Conservation (phyloP, 768 basidiomycete species). For the Lactarius akahatsu region DNA sequence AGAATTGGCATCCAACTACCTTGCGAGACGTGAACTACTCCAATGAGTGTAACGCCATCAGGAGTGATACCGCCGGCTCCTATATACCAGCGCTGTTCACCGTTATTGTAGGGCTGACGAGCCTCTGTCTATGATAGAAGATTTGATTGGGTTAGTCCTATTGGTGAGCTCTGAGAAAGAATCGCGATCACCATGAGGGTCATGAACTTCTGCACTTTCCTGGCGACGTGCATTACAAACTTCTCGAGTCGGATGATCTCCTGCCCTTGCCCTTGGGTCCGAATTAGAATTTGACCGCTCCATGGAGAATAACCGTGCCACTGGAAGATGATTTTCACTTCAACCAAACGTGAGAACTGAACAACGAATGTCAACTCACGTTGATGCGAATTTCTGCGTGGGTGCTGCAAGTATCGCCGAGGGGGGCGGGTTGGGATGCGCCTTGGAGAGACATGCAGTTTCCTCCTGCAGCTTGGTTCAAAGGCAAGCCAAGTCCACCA, state of each 20-base stretch:
- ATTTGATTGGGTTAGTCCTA: not conserved
- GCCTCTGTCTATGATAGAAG: not conserved
- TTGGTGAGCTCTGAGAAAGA: not conserved
- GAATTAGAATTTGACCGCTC: slow-evolving; percentile 14
- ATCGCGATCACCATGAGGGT: not conserved
- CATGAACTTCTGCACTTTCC: slow-evolving; percentile 8
- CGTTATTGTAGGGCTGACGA: too few relatives aligned
- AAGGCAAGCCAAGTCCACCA: slow-evolving; percentile 8
- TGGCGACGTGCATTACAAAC: slow-evolving; percentile 19
- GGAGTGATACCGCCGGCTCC: slow-evolving; percentile 1
- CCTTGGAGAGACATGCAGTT: not conserved
- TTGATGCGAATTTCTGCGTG: slow-evolving; percentile 24
- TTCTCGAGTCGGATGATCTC: slow-evolving; percentile 8
- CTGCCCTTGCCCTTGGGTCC: not conserved
- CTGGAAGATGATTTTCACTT: not conserved
- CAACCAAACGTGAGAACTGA: not conserved
- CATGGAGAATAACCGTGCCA: slow-evolving; percentile 16
- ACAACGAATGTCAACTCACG: not conserved
- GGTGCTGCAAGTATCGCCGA: not conserved
- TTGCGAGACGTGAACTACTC: slow-evolving; percentile 17
- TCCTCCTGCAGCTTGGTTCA: not conserved
- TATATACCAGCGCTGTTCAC: not conserved
- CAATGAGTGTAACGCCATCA: not conserved
- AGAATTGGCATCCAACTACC: slow-evolving; percentile 27
- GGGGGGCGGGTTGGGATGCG: not conserved